Conservation (phyloP, 495 filamentous ascomycete species). For the Neurospora sp. region DNA sequence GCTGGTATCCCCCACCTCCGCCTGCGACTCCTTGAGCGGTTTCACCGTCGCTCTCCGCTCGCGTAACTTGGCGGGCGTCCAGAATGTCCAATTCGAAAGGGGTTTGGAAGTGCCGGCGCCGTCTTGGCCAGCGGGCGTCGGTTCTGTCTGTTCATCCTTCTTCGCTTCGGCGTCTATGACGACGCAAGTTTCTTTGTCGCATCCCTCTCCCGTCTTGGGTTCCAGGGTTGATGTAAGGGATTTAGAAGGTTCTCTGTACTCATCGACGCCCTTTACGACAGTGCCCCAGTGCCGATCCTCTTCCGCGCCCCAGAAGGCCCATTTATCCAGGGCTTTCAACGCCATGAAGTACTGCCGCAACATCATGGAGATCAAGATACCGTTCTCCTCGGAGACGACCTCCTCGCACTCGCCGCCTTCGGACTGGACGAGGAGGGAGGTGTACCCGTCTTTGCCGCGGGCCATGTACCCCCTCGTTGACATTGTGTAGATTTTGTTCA, state of each 20-base stretch:
- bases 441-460: constrained; percentile 74
- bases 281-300: constrained; percentile 50
- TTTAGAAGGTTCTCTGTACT: background rate
- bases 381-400: constrained; percentile 73
- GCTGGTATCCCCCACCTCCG: constrained; percentile 23
- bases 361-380: constrained; percentile 72
- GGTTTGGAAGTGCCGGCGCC: background rate
- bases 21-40: constrained; percentile 18
- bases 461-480: constrained; percentile 79
- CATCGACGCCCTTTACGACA: constrained; percentile 40
- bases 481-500: constrained; percentile 50
- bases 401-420: constrained; percentile 67
- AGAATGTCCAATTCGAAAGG: constrained; percentile 22
- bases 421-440: constrained; percentile 54
- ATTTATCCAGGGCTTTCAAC: constrained; percentile 64
- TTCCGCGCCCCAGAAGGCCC: constrained; percentile 51
- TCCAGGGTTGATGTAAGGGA: background rate
- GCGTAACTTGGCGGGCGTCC: constrained; percentile 35
- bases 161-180: background rate
- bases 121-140: background rate
- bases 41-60: constrained; percentile 20
- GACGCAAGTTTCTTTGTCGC: background rate
- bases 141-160: background rate
- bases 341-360: constrained; percentile 84
- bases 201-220: background rate